Conservation (phyloP, 2,329 filamentous ascomycete species). For the Zalaria sp. region DNA sequence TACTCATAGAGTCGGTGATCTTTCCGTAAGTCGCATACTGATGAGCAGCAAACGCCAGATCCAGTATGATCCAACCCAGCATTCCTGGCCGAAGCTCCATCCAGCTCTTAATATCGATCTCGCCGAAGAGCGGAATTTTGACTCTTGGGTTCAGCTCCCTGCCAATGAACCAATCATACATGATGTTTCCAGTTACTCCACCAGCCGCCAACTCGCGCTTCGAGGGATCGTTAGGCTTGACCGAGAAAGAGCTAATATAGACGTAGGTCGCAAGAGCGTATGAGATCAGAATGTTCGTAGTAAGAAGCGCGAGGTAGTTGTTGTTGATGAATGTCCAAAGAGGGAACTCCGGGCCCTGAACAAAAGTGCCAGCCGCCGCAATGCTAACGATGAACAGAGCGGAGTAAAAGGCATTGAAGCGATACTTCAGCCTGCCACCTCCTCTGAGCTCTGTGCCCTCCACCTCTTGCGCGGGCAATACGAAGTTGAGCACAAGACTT, state of each 20-base stretch:
- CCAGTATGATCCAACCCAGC: constrained; percentile 75
- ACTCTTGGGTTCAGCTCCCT: constrained; percentile 87
- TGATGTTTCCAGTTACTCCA: constrained; percentile 65
- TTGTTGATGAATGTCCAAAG: constrained; percentile 90
- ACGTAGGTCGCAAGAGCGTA: constrained; percentile 61
- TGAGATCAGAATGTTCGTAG: constrained; percentile 66
- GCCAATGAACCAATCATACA: constrained; percentile 96
- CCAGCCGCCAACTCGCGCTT: constrained; percentile 69
- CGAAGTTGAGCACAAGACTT: constrained; percentile 57
- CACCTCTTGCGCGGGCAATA: constrained; percentile 59
- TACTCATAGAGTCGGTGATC: constrained; percentile 65
- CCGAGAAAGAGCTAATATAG: constrained; percentile 69
- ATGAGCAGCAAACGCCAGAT: constrained; percentile 71
- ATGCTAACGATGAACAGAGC: constrained; percentile 58
- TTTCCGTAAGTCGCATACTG: constrained; percentile 77
- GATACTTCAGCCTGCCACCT: constrained; percentile 67
- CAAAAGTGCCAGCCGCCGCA: constrained; percentile 57
- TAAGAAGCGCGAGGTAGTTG: constrained; percentile 77
- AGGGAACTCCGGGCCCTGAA: constrained; percentile 66
- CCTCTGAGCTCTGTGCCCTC: constrained; percentile 57
- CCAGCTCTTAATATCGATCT: constrained; percentile 81
- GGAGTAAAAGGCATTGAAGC: constrained; percentile 64
- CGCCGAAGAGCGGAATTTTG: constrained; percentile 62
- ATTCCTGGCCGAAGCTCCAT: constrained; percentile 86
- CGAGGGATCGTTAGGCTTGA: constrained; percentile 59